phyloP scores from a whole-genome alignment of 371 early-diverging fungal genomes.

The Mortierella sp. region DNA sequence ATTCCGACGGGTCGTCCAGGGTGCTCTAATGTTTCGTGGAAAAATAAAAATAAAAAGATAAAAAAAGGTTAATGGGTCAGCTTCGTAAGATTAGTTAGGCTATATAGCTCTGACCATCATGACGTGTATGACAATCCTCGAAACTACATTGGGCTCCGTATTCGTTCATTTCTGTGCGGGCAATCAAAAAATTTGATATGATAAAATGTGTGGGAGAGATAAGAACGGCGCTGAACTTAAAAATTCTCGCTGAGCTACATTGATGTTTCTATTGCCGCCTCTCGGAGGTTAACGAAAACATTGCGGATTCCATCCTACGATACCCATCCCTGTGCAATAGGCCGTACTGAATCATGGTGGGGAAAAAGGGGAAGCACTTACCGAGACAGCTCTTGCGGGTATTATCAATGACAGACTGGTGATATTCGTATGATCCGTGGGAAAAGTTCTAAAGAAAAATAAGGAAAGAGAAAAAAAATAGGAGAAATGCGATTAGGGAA shows the following conservation, averaged over 20 bases:
- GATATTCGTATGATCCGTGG: slow-evolving; percentile 97
- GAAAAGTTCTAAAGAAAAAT: slow-evolving; percentile 80
- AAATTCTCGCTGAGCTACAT: neutral
- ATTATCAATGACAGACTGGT: slow-evolving; percentile 87
- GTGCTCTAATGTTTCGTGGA: slow-evolving; percentile 54
- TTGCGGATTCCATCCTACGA: neutral
- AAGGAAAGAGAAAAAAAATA: neutral
- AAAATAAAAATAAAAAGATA: neutral
- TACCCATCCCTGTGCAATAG: neutral
- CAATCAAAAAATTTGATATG: neutral
- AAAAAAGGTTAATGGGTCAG: neutral
- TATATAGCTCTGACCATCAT: neutral
- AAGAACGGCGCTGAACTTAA: neutral
- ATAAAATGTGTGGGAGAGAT: slow-evolving; percentile 7
- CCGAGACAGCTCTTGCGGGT: slow-evolving; percentile 67
- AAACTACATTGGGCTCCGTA: neutral
- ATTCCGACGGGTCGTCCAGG: slow-evolving; percentile 86
- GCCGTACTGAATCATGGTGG: neutral
- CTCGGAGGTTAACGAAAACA: neutral
- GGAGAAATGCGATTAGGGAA: neutral
- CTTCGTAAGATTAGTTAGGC: neutral
- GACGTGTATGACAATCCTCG: neutral
- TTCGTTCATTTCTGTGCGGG: neutral
- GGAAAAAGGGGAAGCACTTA: slow-evolving; percentile 10
- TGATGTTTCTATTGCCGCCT: neutral